Base-by-base conservation (phyloP, 75 land plant genomes). In the Pseudotsuga menziesii region DNA sequence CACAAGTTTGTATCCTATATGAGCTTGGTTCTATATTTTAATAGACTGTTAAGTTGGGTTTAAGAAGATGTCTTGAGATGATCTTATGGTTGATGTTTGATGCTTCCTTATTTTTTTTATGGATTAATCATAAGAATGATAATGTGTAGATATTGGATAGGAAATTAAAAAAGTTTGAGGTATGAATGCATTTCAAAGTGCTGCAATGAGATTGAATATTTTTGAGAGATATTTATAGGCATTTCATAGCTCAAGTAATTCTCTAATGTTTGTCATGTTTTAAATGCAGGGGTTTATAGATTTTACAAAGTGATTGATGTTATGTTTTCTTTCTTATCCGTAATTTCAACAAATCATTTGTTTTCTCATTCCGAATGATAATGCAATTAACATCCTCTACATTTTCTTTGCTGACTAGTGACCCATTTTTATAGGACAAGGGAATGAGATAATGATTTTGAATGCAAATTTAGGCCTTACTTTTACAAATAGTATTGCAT, bases 161-260 rank as follows among this genome's bases (percentile, higher is more conserved):
- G 41, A 8, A n/a, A 41, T 69, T 17, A 2, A 7, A 17, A n/a
- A 69, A 69, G 12, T 23, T 41, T 8, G 22, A 69, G 25, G n/a
- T 69, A 22, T 44, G 41, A 69, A 41, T 69, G 52, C 41, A 69
- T 69, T 69, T 69, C 72, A 69, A 69, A 20, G 9, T 3, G 48
- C 12, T 41, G 52, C 14, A 35, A 16, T 1, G 13, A 9, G 52
- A n/a, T n/a, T 69, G 14, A n/a, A 41, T 41, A 14, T 69, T 20
- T 69, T 69, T n/a, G 9, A 29, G 39, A 36, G 41, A 41, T 41
- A 20, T 69, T 20, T 41, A 39, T 44, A 35, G 72, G 44, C 48
- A 67, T 35, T 35, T 67, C 20, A 32, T 29, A 27, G 67, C 32
- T 48, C 54, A 48, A 48, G 54, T 5, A 63, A n/a, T 63, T 39